Conservation (phyloP, 2,329 filamentous ascomycete species). For the Fusarium tuaranense region DNA sequence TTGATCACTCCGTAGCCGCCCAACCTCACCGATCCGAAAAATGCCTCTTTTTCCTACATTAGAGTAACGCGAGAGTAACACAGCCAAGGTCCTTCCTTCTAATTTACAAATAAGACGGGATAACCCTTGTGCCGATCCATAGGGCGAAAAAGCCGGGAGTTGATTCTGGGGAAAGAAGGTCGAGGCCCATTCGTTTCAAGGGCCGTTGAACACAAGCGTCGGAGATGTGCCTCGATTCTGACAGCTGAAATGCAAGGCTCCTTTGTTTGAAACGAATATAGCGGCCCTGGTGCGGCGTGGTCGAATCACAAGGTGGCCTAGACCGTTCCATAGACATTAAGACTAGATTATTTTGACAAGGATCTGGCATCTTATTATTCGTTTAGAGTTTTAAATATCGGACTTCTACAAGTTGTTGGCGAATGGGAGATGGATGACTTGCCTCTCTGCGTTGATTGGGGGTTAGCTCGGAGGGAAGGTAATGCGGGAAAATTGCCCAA, state of each 20-base stretch:
- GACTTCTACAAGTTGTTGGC: neutral
- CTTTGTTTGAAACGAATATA: neutral
- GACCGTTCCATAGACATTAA: neutral
- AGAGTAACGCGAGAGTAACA: neutral
- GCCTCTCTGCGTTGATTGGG: neutral
- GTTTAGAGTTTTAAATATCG: neutral
- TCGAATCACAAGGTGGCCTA: neutral
- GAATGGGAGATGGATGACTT: neutral
- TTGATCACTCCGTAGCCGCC: neutral
- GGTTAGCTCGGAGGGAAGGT: neutral
- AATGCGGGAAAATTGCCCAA: neutral
- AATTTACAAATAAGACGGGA: slow-evolving; percentile 7
- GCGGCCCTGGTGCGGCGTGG: neutral
- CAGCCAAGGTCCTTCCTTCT: neutral
- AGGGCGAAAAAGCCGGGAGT: neutral
- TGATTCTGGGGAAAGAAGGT: neutral
- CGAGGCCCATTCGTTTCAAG: neutral
- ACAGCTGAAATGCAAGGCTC: slow-evolving; percentile 14
- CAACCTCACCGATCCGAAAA: neutral
- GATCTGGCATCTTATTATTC: neutral
- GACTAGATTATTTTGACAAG: neutral
- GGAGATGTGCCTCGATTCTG: slow-evolving; percentile 17
- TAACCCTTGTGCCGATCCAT: neutral
- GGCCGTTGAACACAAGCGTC: neutral
- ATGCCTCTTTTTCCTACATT: neutral